phyloP scores from a whole-genome alignment of 2,329 filamentous ascomycete genomes.

The Cladosporium sp. region DNA sequence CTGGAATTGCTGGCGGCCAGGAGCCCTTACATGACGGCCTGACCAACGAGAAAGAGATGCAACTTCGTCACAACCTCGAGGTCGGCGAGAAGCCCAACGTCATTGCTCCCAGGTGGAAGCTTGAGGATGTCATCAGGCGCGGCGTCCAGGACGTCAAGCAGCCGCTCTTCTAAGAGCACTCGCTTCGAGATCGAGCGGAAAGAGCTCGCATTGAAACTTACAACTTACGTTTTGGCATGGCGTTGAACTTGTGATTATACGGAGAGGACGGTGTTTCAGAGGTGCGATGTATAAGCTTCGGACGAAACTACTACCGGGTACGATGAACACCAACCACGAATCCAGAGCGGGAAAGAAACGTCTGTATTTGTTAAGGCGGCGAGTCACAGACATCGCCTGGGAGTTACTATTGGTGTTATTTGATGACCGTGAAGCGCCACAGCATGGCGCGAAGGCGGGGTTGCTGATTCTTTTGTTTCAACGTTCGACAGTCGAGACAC shows the following conservation, averaged over 20 bases:
- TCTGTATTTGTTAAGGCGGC: neutral
- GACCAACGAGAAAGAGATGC: conserved; percentile 68
- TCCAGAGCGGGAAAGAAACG: conserved; percentile 5
- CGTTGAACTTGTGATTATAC: neutral
- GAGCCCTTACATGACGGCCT: conserved; percentile 72
- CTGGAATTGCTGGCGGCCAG: conserved; percentile 85
- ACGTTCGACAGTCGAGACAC: neutral
- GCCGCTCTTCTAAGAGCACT: conserved; percentile 47
- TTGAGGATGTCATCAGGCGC: conserved; percentile 71
- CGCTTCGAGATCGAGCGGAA: neutral
- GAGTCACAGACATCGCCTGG: neutral
- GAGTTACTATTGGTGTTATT: neutral
- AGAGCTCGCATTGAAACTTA: conserved; percentile 4
- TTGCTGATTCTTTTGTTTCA: neutral
- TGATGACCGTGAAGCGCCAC: neutral
- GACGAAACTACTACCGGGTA: neutral
- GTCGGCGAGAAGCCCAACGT: conserved; percentile 51
- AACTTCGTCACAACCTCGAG: conserved; percentile 56
- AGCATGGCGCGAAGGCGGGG: neutral
- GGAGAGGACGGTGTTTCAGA: neutral
- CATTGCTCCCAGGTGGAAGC: conserved; percentile 72
- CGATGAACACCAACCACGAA: neutral
- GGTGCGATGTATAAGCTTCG: conserved; percentile 3
- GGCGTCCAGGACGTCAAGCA: conserved; percentile 75
- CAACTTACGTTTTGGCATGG: conserved; percentile 13